Evolutionary conservation across 805 yeast species (phyloP), one percentile per base, ranked within the genome.

Genomic region (Brettanomyces naardenensis): DNA sequence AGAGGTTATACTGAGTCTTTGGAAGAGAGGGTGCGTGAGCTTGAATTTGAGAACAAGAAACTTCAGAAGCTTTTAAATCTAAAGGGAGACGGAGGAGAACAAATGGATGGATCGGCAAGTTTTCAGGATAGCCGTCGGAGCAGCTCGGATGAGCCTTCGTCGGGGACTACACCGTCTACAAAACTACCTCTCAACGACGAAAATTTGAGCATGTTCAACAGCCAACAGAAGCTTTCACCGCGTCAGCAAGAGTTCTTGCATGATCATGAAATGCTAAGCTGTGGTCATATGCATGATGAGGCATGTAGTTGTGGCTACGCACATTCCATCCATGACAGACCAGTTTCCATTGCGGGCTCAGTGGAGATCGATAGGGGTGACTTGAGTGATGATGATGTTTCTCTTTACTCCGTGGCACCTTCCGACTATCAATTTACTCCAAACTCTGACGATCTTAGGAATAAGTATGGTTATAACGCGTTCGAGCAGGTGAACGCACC

Each of bases 1-100:
- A 70, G 94, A 54, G 96, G 96, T 0, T 88, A 88, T 51, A 88
- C 96, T 0, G 96, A 88, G 59, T 79, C 88, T 2, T 58, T 88
- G 38, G 97, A 88, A 54, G 94, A 86, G 52, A 66, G 95, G 36
- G 79, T 88, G n/a, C 66, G 95, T 35, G 92, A 82, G 52, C 66
- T 89, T 18, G 95, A 87, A 56, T 73, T 80, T 3, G 95, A 87
- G 51, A 86, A 85, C 55, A 74, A 76, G 45, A 71, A 82, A 50
- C 59, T 88, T 20, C 66, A 72, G 25, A 82, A 84, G 7, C 53
- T 81, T 33, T 52, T 84, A 29, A 81, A 77, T 42, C 56, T 78
- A 39, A 71, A 80, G 46, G 41, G 28, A 9, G 17, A 22, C n/a
- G 11, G 7, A 10, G 22, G 26, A 13, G 32, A 6, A 7, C 15